phyloP scores from a whole-genome alignment of 768 basidiomycete species.

The Phylloporus sp. region DNA sequence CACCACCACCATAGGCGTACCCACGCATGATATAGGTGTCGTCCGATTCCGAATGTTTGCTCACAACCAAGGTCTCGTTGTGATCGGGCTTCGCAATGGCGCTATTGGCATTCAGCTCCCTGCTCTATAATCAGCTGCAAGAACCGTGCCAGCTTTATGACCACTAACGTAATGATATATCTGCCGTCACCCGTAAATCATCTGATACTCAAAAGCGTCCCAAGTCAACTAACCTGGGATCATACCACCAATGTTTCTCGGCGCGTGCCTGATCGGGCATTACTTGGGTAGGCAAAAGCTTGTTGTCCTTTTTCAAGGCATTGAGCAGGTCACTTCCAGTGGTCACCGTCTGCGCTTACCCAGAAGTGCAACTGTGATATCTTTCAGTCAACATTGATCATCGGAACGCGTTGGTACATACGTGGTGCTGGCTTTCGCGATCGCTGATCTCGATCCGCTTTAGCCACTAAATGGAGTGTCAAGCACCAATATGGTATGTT shows the following conservation, averaged over 20 bases:
- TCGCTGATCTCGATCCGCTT: constrained; percentile 47
- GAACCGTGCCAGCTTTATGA: neutral
- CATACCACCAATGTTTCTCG: constrained; percentile 53
- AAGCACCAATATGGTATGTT: neutral
- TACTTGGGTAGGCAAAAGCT: constrained; percentile 51
- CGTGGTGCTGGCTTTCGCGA: constrained; percentile 49
- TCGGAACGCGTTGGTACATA: constrained; percentile 12
- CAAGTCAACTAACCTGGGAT: constrained; percentile 33
- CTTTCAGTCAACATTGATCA: neutral
- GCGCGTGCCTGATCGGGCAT: constrained; percentile 48
- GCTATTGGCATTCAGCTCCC: constrained; percentile 57
- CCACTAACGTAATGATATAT: constrained; percentile 32
- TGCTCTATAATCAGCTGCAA: constrained; percentile 28
- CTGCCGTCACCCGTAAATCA: constrained; percentile 5
- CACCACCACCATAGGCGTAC: constrained; percentile 61
- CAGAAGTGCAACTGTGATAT: constrained; percentile 32
- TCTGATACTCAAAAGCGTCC: neutral
- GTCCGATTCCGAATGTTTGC: constrained; percentile 3
- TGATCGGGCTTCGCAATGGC: constrained; percentile 54
- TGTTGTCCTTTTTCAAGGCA: constrained; percentile 42
- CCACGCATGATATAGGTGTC: constrained; percentile 41
- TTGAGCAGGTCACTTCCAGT: neutral
- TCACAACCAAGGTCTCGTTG: constrained; percentile 37
- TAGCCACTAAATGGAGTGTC: constrained; percentile 39
- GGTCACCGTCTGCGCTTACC: constrained; percentile 15